phyloP scores from a whole-genome alignment of 1,139 yeast genomes.

The Kodamaea fungicola region DNA sequence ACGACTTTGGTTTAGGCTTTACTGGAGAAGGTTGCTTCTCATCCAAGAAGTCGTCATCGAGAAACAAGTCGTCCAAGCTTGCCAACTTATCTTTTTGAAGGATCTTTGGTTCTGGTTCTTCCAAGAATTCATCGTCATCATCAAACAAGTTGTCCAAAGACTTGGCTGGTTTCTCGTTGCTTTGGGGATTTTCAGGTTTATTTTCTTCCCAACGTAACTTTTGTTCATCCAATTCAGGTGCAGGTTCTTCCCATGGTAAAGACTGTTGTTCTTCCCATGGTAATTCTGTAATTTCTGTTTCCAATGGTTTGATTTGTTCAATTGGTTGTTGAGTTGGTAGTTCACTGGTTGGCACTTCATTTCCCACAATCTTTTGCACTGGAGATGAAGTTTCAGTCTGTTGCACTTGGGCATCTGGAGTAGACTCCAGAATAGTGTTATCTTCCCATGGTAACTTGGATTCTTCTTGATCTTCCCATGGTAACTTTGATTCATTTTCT shows the following conservation, averaged over 20 bases:
- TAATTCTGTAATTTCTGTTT: neutral
- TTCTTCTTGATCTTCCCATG: too few relatives aligned
- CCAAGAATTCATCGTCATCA: slow-evolving; percentile 15
- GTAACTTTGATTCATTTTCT: too few relatives aligned
- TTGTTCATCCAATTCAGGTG: slow-evolving; percentile 4
- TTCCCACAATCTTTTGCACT: too few relatives aligned
- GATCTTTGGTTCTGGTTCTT: slow-evolving; percentile 2
- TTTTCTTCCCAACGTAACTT: slow-evolving; percentile 10
- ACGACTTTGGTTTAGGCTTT: neutral
- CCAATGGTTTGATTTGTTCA: too few relatives aligned
- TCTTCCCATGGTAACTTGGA: too few relatives aligned
- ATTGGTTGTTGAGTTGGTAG: too few relatives aligned
- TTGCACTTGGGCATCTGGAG: too few relatives aligned
- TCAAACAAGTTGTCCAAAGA: slow-evolving; percentile 14
- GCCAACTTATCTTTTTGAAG: slow-evolving; percentile 6
- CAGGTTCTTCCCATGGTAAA: neutral
- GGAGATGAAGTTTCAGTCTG: too few relatives aligned
- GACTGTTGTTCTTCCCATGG: slow-evolving; percentile 6
- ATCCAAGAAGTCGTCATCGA: slow-evolving; percentile 31
- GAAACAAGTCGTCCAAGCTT: slow-evolving; percentile 16
- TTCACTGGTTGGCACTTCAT: too few relatives aligned
- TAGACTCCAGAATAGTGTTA: too few relatives aligned
- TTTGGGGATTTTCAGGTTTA: neutral
- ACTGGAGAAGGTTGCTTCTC: slow-evolving; percentile 6
- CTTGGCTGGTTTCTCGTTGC: neutral